Percentiles rank a stretch among this genome's conserved stretches.
These are phyloP conservation scores for Physocladia obscura DNA, from an alignment of 192 early-diverging fungal genomes.

Conservation along the genomic window DNA sequence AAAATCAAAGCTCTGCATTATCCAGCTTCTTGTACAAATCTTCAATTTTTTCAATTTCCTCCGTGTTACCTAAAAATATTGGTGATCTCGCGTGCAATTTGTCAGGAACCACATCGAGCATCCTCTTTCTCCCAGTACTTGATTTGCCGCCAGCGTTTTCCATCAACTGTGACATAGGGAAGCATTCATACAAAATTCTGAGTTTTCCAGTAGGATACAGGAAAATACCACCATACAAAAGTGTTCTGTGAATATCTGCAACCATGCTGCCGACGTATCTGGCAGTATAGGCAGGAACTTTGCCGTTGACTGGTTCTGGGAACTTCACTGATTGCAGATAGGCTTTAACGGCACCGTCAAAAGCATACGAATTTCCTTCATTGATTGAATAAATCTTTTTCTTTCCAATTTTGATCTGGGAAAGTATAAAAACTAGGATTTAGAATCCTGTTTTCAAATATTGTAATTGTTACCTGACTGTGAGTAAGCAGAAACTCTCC, in stretches of 20 bases:
- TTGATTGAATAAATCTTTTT: constrained; percentile 98
- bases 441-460: no score
- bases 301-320: constrained; percentile 64
- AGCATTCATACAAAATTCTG: constrained; percentile 95
- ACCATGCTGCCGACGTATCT: constrained; percentile 84
- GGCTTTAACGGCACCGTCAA: constrained; percentile 79
- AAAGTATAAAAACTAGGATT: background rate
- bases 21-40: constrained; percentile 58
- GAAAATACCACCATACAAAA: constrained; percentile 87
- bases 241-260: constrained; percentile 72
- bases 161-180: constrained; percentile 94
- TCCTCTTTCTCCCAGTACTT: constrained; percentile 74
- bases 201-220: constrained; percentile 91
- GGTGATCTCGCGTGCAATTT: constrained; percentile 86
- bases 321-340: constrained; percentile 92
- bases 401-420: constrained; percentile 53
- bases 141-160: constrained; percentile 97
- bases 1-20: constrained; percentile 7
- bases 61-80: constrained; percentile 86
- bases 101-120: constrained; percentile 84
- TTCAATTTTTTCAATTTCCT: constrained; percentile 88
- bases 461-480: constrained; percentile 78
- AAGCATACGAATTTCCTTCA: constrained; percentile 93
- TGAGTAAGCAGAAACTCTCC: constrained; percentile 99
- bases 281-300: constrained; percentile 34